Conservation (phyloP, 257 asterid genomes). For the Pogostemon cablin region DNA sequence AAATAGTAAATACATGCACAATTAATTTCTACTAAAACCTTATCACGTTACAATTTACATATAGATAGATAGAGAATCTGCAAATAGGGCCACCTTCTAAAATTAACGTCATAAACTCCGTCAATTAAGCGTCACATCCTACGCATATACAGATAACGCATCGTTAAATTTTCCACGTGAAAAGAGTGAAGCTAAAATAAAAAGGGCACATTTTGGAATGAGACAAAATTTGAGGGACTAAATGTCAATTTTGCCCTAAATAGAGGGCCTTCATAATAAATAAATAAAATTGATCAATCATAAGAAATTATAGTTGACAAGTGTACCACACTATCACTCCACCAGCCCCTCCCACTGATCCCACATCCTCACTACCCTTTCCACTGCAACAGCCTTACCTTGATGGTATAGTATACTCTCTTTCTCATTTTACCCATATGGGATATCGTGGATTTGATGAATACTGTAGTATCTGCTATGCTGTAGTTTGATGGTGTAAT, state of each 20-base stretch:
- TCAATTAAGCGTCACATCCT: too few relatives aligned
- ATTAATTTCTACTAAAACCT: too few relatives aligned
- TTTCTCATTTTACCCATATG: slow-evolving; percentile 10
- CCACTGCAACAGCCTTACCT: slow-evolving; percentile 25
- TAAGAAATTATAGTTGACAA: not conserved
- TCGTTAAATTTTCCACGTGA: slow-evolving; percentile 19
- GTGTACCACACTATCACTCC: slow-evolving; percentile 6
- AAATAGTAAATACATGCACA: too few relatives aligned
- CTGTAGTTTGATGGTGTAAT: slow-evolving; percentile 7
- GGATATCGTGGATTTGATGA: slow-evolving; percentile 4
- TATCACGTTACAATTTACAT: too few relatives aligned
- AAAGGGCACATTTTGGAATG: not conserved
- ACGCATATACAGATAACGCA: not conserved
- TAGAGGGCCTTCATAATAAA: slow-evolving; percentile 15
- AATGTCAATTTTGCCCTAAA: not conserved
- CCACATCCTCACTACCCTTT: not conserved
- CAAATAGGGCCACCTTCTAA: too few relatives aligned
- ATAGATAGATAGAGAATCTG: too few relatives aligned
- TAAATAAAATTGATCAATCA: slow-evolving; percentile 8
- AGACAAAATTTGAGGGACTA: slow-evolving; percentile 14
- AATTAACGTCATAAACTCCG: too few relatives aligned
- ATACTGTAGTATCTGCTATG: not conserved
- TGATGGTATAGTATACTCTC: slow-evolving; percentile 28
- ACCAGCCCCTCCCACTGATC: slow-evolving; percentile 10
- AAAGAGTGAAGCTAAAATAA: not conserved